phyloP scores from a whole-genome alignment of 2,329 filamentous ascomycete species.

The Ceratocystis cubensis region DNA sequence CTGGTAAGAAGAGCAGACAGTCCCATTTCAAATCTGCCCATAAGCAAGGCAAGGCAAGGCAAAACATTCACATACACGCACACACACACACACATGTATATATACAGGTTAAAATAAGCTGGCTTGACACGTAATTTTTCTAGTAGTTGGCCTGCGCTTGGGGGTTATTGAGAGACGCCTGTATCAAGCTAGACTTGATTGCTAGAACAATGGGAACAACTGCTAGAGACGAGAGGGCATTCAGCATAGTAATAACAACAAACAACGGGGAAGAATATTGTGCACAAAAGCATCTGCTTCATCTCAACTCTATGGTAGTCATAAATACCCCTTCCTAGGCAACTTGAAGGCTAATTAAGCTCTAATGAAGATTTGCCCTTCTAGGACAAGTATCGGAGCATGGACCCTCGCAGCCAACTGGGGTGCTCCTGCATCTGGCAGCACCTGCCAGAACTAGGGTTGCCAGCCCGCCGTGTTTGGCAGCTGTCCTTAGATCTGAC shows the following conservation, averaged over 20 bases:
- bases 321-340: not conserved
- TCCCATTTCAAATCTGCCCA: too few relatives aligned
- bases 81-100: too few relatives aligned
- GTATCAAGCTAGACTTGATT: too few relatives aligned
- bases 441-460: not conserved
- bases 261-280: too few relatives aligned
- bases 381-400: not conserved
- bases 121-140: too few relatives aligned
- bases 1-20: not conserved
- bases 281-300: not conserved
- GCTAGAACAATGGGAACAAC: too few relatives aligned
- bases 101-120: too few relatives aligned
- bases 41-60: not conserved
- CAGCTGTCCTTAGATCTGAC: not conserved
- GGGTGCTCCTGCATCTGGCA: not conserved
- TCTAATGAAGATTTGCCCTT: not conserved
- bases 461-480: not conserved
- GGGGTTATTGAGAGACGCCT: too few relatives aligned
- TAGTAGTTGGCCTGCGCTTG: too few relatives aligned
- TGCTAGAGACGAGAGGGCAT: too few relatives aligned
- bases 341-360: not conserved
- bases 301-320: not conserved
- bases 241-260: too few relatives aligned
- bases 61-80: too few relatives aligned
- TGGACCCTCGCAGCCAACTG: not conserved